Evolutionary conservation across 208 protist species (phyloP).

Genomic region (Trichomonas vaginalis): DNA sequence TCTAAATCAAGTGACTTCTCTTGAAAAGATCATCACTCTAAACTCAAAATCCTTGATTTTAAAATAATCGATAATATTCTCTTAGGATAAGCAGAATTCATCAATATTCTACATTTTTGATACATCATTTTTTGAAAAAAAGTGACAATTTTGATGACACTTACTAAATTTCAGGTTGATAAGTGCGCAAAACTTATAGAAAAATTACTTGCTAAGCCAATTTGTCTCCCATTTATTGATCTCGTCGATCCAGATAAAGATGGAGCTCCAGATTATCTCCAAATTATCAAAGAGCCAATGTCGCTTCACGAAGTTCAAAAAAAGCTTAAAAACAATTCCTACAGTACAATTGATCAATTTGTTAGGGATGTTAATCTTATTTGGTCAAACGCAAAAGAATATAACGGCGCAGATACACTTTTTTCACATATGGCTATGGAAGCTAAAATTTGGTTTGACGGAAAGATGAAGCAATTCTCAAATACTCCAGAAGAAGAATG

Average conservation of each 20-base stretch:
- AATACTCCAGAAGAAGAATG: not conserved
- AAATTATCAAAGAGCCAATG: slow-evolving; percentile 11
- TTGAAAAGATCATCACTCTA: too few species aligned
- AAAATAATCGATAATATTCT: too few species aligned
- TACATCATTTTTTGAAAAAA: too few species aligned
- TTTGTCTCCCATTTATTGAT: not conserved
- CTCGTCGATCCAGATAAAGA: not conserved
- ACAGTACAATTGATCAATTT: not conserved
- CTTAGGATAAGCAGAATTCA: too few species aligned
- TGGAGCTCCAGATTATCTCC: not conserved
- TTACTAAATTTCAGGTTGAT: not conserved
- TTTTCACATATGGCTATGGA: slow-evolving; percentile 14
- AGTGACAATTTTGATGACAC: not conserved
- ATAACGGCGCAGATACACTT: not conserved
- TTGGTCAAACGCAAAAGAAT: not conserved
- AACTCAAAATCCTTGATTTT: too few species aligned
- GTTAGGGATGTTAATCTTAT: not conserved
- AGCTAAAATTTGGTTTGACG: not conserved
- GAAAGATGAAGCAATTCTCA: not conserved
- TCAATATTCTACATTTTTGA: too few species aligned
- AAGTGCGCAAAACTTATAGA: not conserved
- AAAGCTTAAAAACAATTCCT: not conserved
- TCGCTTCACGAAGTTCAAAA: not conserved
- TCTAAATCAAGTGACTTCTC: too few species aligned
- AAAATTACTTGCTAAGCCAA: not conserved